A percentile compares a stretch with the other conserved stretches of the same genome.
Conservation (phyloP, 495 filamentous ascomycete species). For the Achaetomiella virescens region DNA sequence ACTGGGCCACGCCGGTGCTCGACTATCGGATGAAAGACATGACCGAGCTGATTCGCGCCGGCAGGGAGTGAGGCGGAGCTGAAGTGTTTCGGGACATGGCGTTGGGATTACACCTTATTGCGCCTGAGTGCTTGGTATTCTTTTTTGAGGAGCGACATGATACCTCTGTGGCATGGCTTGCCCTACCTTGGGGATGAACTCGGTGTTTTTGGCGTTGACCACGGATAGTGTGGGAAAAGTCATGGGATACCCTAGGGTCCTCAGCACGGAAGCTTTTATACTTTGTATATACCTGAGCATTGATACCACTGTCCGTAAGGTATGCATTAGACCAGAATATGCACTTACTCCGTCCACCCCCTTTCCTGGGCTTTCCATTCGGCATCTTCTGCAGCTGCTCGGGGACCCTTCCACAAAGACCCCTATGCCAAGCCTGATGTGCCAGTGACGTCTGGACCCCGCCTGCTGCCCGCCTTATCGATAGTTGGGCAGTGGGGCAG, state of each 20-base stretch:
- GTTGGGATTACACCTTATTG: background rate
- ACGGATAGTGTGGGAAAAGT: no score
- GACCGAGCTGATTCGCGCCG: slow-evolving; percentile 39
- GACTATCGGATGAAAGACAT: slow-evolving; percentile 55
- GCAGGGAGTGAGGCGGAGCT: background rate
- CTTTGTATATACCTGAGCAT: no score
- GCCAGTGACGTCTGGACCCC: background rate
- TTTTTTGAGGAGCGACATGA: background rate
- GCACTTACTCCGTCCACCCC: no score
- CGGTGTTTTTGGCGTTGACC: background rate
- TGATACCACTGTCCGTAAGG: background rate
- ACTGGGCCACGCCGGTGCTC: slow-evolving; percentile 50
- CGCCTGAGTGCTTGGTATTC: background rate
- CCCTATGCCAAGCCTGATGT: background rate
- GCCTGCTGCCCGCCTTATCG: background rate
- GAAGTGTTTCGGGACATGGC: background rate
- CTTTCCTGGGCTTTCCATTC: no score
- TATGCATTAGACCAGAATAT: no score
- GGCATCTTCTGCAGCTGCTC: background rate
- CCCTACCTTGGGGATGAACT: background rate
- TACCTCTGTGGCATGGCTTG: background rate
- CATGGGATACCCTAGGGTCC: no score
- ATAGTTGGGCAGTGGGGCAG: background rate
- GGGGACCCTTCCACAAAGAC: background rate
- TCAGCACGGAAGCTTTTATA: no score